phyloP scores from a whole-genome alignment of 441 rosid species.

The Daphne laureola region DNA sequence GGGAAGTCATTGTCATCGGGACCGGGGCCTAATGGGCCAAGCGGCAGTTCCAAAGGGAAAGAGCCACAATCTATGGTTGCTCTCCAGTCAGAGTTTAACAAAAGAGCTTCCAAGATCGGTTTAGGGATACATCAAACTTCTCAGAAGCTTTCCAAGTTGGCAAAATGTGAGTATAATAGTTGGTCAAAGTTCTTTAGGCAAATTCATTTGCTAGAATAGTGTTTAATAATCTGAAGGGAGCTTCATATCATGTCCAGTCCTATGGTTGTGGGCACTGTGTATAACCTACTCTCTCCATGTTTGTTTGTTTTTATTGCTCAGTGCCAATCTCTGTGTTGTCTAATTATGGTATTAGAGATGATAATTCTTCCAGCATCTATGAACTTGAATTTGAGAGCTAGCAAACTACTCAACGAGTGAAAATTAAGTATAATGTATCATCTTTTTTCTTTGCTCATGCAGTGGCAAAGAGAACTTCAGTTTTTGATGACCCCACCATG shows the following conservation, averaged over 20 bases:
- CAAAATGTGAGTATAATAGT: slow-evolving; percentile 35
- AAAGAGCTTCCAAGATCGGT: slow-evolving; percentile 49
- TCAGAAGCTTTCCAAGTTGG: slow-evolving; percentile 54
- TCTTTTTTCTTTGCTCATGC: background rate
- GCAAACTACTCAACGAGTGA: no score
- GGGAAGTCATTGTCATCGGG: slow-evolving; percentile 33
- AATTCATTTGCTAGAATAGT: background rate
- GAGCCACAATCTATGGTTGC: slow-evolving; percentile 38
- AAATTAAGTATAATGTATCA: no score
- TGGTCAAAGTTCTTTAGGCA: background rate
- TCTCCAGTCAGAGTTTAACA: slow-evolving; percentile 44
- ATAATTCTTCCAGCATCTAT: no score
- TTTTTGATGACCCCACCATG: slow-evolving; percentile 40
- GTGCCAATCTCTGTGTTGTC: no score
- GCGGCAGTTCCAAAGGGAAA: slow-evolving; percentile 26
- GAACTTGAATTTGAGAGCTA: no score
- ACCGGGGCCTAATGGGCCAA: slow-evolving; percentile 21
- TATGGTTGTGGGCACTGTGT: no score
- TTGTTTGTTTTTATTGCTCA: no score
- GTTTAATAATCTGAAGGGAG: no score
- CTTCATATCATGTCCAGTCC: no score
- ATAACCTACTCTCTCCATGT: no score
- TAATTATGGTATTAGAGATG: no score
- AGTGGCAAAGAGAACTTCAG: slow-evolving; percentile 39
- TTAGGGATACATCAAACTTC: slow-evolving; percentile 54